These are phyloP conservation scores for Chytriomyces hyalinus DNA, from an alignment of 192 early-diverging fungal species.

Conservation along the genomic window DNA sequence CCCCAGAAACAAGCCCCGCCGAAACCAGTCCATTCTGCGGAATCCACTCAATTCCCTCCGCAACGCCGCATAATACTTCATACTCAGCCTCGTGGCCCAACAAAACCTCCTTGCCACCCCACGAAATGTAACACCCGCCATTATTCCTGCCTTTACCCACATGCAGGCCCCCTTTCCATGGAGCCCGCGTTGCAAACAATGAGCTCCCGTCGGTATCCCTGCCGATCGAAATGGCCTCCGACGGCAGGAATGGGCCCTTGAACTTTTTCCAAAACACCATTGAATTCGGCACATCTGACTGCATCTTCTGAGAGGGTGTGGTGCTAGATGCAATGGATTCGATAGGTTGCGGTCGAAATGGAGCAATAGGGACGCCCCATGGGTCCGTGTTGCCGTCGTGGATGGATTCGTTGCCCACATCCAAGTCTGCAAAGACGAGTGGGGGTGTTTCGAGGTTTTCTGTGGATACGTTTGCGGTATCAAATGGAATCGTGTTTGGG, in stretches of 20 bases:
- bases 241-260: neutral
- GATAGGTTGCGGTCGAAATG: too few relatives aligned
- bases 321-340: too few relatives aligned
- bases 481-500: too few relatives aligned
- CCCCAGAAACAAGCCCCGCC: neutral
- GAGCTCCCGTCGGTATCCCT: slow-evolving; percentile 22
- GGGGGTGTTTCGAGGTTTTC: too few relatives aligned
- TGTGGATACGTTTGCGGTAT: too few relatives aligned
- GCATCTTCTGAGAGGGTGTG: too few relatives aligned
- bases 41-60: slow-evolving; percentile 17
- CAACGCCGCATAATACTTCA: slow-evolving; percentile 22
- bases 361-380: too few relatives aligned
- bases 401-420: too few relatives aligned
- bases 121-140: slow-evolving; percentile 20
- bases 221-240: slow-evolving; percentile 13
- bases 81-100: slow-evolving; percentile 4
- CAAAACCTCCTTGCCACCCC: slow-evolving; percentile 19
- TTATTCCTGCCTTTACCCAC: slow-evolving; percentile 20
- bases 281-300: too few relatives aligned
- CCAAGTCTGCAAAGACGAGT: too few relatives aligned
- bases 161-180: slow-evolving; percentile 9
- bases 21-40: neutral
- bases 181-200: slow-evolving; percentile 14
- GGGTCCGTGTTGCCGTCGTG: too few relatives aligned
- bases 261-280: neutral